Percentiles rank a stretch among this genome's conserved stretches.
Conservation (phyloP, 352 stramenopile species). For the Phytophthora sp. region DNA sequence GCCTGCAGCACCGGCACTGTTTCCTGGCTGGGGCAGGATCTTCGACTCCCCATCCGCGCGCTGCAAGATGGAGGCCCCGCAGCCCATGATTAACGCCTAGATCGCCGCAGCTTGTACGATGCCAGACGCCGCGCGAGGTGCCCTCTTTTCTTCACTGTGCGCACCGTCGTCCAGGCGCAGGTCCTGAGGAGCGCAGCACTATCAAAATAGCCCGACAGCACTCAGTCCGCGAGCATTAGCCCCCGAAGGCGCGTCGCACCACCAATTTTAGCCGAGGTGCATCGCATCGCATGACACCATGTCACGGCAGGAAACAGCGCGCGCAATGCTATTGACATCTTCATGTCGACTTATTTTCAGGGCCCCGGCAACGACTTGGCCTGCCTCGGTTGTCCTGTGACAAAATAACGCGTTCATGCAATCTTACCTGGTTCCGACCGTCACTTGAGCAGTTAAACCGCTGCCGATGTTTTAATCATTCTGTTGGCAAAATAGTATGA, state of each 20-base stretch:
- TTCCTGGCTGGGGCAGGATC: conserved; percentile 35
- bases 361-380: too few species aligned
- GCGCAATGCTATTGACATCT: neutral
- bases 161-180: neutral
- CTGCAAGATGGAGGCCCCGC: conserved; percentile 67
- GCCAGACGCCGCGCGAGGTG: neutral
- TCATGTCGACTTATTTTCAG: neutral
- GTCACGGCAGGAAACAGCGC: neutral
- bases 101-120: neutral
- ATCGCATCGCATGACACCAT: neutral
- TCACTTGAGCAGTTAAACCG: too few species aligned
- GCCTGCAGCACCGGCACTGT: neutral
- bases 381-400: too few species aligned
- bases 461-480: too few species aligned
- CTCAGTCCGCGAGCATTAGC: neutral
- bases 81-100: conserved; percentile 52
- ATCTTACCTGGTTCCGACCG: neutral
- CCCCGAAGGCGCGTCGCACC: neutral
- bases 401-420: neutral
- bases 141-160: conserved; percentile 17
- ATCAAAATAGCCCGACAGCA: conserved; percentile 26
- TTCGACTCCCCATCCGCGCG: conserved; percentile 52
- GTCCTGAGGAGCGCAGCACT: neutral
- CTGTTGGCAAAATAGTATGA: too few species aligned
- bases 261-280: conserved; percentile 13